Percentiles rank a stretch among this genome's conserved stretches.
phyloP scores from a whole-genome alignment of 1,139 yeast species.

The Geotrichum citri-aurantii region DNA sequence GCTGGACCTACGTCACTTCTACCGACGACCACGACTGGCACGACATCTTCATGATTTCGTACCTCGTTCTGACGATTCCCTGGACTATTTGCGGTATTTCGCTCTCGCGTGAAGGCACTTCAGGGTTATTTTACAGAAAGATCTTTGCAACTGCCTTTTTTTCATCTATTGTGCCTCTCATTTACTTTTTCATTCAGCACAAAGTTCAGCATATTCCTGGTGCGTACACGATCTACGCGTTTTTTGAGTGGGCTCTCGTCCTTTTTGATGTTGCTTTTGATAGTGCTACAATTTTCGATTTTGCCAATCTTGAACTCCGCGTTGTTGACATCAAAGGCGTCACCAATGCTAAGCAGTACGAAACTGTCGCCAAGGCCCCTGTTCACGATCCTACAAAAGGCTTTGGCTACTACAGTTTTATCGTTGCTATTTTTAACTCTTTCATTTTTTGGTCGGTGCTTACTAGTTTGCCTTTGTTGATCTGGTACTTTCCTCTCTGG shows the following conservation, averaged over 20 bases:
- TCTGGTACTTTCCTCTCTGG: constrained; percentile 98
- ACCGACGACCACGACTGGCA: constrained; percentile 97
- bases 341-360: constrained; percentile 26
- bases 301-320: constrained; percentile 49
- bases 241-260: constrained; percentile 88
- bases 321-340: constrained; percentile 38
- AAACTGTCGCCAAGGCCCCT: constrained; percentile 10
- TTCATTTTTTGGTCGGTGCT: constrained; percentile 78
- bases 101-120: constrained; percentile 47
- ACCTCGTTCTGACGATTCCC: constrained; percentile 82
- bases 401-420: constrained; percentile 28
- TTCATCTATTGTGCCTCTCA: constrained; percentile 65
- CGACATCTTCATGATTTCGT: constrained; percentile 89
- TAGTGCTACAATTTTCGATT: constrained; percentile 69
- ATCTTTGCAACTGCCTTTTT: constrained; percentile 59
- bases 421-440: constrained; percentile 31
- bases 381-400: constrained; percentile 27
- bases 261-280: constrained; percentile 80
- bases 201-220: constrained; percentile 83
- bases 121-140: constrained; percentile 50
- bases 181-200: constrained; percentile 89
- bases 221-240: constrained; percentile 92
- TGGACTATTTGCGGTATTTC: constrained; percentile 69
- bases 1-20: constrained; percentile 96
- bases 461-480: constrained; percentile 74